These are phyloP conservation scores for Dysphania ambrosioides DNA, from an alignment of 148 eudicot species.

Conservation along the genomic window DNA sequence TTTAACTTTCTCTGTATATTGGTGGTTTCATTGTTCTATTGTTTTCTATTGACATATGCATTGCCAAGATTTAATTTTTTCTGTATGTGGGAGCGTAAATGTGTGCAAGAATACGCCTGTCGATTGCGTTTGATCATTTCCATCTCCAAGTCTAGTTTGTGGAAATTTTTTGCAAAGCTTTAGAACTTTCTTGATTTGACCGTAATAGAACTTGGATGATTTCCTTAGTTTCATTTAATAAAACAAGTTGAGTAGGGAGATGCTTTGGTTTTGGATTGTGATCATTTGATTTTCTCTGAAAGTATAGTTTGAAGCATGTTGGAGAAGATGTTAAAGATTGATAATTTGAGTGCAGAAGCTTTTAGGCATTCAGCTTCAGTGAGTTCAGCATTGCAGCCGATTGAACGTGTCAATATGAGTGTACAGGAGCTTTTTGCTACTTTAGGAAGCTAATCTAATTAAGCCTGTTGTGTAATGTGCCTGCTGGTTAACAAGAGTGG, in stretches of 20 bases:
- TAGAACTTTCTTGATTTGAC: not conserved
- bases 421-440: not conserved
- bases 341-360: not conserved
- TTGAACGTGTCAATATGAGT: not conserved
- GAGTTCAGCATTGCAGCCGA: no score
- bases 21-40: not conserved
- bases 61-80: not conserved
- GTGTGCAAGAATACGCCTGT: not conserved
- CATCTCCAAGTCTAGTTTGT: not conserved
- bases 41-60: not conserved
- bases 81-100: not conserved
- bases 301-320: not conserved
- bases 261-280: not conserved
- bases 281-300: not conserved
- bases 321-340: not conserved
- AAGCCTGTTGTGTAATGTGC: not conserved
- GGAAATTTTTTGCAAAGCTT: not conserved
- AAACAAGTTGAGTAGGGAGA: not conserved
- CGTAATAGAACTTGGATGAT: not conserved
- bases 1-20: not conserved
- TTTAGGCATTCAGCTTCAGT: not conserved
- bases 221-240: not conserved
- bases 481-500: not conserved
- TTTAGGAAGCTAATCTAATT: not conserved
- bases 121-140: not conserved